Conservation (phyloP, 225 moss, liverwort and hornwort genomes). For the Sphagnum contortum region DNA sequence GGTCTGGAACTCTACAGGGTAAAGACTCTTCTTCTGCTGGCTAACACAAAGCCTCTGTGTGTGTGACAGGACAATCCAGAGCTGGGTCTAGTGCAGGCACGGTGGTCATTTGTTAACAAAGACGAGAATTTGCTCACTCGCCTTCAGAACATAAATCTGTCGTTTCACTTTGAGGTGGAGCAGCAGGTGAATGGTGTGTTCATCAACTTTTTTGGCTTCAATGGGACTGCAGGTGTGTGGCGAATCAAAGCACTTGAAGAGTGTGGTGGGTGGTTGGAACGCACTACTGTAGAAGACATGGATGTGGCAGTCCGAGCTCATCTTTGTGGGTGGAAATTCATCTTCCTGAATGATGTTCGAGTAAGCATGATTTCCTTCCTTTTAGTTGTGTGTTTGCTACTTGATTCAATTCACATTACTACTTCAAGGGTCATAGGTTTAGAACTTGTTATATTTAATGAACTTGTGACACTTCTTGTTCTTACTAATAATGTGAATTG, state of each 20-base stretch:
- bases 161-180: not conserved
- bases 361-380: not conserved
- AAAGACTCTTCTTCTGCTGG: no score
- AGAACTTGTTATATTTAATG: no score
- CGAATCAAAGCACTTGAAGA: slow-evolving; percentile 2
- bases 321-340: slow-evolving; percentile 4
- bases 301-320: not conserved
- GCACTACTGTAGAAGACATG: slow-evolving; percentile 1
- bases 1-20: no score
- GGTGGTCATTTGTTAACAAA: no score
- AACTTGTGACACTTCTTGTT: no score
- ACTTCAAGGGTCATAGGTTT: no score
- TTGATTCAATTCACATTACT: no score
- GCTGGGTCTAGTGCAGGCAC: no score
- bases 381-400: no score
- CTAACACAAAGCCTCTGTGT: no score
- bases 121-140: not conserved
- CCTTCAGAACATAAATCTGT: not conserved
- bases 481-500: no score
- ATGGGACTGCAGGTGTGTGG: slow-evolving; percentile 5
- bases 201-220: not conserved
- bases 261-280: slow-evolving; percentile 1
- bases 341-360: slow-evolving; percentile 1
- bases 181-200: not conserved
- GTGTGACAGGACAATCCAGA: no score